These are phyloP conservation scores for Miscanthus lutarioriparius DNA, from an alignment of 176 grass and related monocot genomes.

Conservation along the genomic window DNA sequence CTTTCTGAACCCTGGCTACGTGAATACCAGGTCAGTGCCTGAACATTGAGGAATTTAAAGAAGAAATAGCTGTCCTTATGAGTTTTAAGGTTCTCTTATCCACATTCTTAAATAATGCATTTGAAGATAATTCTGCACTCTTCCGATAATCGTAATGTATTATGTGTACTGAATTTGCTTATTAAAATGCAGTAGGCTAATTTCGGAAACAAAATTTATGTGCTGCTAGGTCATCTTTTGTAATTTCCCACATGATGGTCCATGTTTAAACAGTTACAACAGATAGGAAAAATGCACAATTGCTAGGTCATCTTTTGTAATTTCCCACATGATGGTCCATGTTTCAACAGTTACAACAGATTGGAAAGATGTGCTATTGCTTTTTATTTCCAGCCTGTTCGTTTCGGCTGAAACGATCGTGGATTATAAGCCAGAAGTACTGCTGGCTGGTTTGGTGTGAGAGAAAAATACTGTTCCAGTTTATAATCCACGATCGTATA, in stretches of 20 bases:
- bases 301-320: not conserved
- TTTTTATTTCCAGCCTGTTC: not conserved
- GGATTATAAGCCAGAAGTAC: no score
- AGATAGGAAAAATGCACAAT: no score
- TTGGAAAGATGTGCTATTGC: not conserved
- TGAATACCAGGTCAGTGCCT: conserved; percentile 82
- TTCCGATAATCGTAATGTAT: not conserved
- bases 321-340: not conserved
- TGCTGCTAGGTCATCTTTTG: not conserved
- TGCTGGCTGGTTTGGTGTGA: no score
- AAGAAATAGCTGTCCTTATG: not conserved
- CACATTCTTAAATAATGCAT: not conserved
- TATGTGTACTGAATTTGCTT: not conserved
- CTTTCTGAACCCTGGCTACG: conserved; percentile 96
- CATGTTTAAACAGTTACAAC: no score
- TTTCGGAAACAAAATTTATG: not conserved
- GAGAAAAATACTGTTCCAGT: no score
- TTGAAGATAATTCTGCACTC: not conserved
- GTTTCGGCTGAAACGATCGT: no score
- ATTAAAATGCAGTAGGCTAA: not conserved
- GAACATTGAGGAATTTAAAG: not conserved
- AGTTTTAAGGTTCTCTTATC: not conserved
- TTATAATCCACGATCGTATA: no score
- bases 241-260: no score
- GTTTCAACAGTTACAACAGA: not conserved